These are phyloP conservation scores for Phytophthora megakarya DNA, from an alignment of 352 stramenopile species.

Conservation along the genomic window DNA sequence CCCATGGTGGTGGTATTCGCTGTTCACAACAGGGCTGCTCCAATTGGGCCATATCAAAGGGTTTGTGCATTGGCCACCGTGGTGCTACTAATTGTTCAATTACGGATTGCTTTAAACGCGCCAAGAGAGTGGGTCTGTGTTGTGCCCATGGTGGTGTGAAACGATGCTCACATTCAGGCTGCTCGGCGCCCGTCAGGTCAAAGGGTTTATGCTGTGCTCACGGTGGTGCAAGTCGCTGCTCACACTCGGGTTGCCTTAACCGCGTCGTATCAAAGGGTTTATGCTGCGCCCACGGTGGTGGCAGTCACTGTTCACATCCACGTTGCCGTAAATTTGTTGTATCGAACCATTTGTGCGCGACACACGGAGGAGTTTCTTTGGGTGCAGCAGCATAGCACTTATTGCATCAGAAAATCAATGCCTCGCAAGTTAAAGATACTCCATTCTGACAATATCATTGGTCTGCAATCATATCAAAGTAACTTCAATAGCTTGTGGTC, in stretches of 20 bases:
- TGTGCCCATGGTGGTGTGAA: constrained; percentile 87
- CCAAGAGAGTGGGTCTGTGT: constrained; percentile 85
- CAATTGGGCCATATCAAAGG: constrained; percentile 80
- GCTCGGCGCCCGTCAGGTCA: constrained; percentile 84
- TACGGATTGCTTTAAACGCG: constrained; percentile 89
- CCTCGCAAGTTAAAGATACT: too few species aligned
- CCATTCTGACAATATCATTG: too few species aligned
- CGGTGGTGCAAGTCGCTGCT: constrained; percentile 86
- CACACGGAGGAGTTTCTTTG: too few species aligned
- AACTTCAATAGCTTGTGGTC: too few species aligned
- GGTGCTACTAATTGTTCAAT: constrained; percentile 82
- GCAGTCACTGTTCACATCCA: too few species aligned
- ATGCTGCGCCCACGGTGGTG: constrained; percentile 85
- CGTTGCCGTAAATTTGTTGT: too few species aligned
- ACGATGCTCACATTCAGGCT: constrained; percentile 74
- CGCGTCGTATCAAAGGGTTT: constrained; percentile 86
- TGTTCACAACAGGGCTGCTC: constrained; percentile 86
- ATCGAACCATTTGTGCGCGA: too few species aligned
- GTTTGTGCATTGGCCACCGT: constrained; percentile 85
- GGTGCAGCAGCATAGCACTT: too few species aligned
- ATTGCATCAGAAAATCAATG: too few species aligned
- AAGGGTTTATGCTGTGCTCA: constrained; percentile 89
- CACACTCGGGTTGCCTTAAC: constrained; percentile 77
- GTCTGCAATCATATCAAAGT: too few species aligned
- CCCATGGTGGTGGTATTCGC: constrained; percentile 81